Conservation (phyloP, 495 filamentous ascomycete genomes). For the Podospora fimiseda region DNA sequence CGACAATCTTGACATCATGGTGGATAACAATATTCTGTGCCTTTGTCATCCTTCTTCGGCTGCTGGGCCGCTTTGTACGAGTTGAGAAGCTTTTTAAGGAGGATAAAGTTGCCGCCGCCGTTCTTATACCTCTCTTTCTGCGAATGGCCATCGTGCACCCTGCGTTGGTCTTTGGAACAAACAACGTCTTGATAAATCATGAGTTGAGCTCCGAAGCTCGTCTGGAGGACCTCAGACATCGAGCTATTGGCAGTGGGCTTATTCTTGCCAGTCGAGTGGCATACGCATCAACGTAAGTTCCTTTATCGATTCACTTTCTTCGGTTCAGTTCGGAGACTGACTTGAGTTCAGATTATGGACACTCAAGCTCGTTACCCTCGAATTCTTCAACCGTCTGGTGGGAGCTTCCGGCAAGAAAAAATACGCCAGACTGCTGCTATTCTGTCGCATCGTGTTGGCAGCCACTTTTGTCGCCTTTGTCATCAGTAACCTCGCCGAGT, state of each 20-base stretch:
- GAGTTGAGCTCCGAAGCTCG: constrained; percentile 26
- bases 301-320: neutral
- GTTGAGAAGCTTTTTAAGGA: constrained; percentile 76
- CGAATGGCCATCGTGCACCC: constrained; percentile 83
- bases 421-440: constrained; percentile 57
- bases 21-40: constrained; percentile 82
- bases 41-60: constrained; percentile 67
- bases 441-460: constrained; percentile 64
- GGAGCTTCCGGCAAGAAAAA: constrained; percentile 55
- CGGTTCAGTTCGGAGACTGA: neutral
- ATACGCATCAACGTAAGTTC: constrained; percentile 59
- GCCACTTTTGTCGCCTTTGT: constrained; percentile 70
- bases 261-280: constrained; percentile 59
- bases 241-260: constrained; percentile 52
- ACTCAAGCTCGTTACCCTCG: constrained; percentile 79
- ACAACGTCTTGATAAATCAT: constrained; percentile 56
- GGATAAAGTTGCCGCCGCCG: constrained; percentile 75
- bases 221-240: constrained; percentile 36
- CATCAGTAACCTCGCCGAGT: constrained; percentile 76
- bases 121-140: constrained; percentile 68
- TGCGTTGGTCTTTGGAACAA: constrained; percentile 78
- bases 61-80: constrained; percentile 71
- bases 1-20: constrained; percentile 81
- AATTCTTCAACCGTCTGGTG: constrained; percentile 78
- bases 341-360: constrained; percentile 67